Base-by-base conservation (phyloP, 441 rosid genomes). In the Jatropha podagrica region DNA sequence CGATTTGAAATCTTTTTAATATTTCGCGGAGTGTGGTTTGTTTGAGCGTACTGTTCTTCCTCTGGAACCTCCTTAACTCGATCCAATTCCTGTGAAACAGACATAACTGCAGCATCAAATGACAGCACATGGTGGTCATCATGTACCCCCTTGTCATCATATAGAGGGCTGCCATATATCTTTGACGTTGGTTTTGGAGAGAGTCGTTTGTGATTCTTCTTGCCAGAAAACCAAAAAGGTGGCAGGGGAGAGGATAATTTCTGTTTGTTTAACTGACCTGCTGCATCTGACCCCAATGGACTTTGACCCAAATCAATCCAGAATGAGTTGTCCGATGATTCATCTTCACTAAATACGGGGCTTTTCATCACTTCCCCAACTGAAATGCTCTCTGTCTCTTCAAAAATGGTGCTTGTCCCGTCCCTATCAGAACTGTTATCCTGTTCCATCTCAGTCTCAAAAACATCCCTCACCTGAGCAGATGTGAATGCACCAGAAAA, bases 281-380 rank as follows among this genome's bases (percentile, higher is more conserved):
- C 86, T 79, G 59, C 79, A 76, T 92, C 93, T 55, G 93, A 93
- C 10, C 91, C 97, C 80, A 88, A 73, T 37, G 99, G 99, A 83
- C 94, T 90, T 76, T 95, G 99, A 72, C 99, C 99, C 82, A 95
- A 86, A 86, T 92, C 98, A 69, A 93, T 93, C 99, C 98, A 95
- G 69, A 88, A 90, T 13, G 97, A 90, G 78, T 88, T 90, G 76
- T 93, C 98, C 0, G 96, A 95, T 18, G 99, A 95, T 75, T 91
- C 99, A 81, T 95, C 97, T 83, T 95, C 99, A 37, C 98, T 95
- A 74, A 93, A 95, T 20, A 91, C 88, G 0, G 99, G 99, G 80
- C 99, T 93, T 82, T 89, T 95, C 98, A 95, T 95, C 84, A 95
- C 80, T 74, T 92, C 99, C 60, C 98, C 99, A 27, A 93, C 91